phyloP scores from a whole-genome alignment of 2,329 filamentous ascomycete species.

The Venturia carpophila region DNA sequence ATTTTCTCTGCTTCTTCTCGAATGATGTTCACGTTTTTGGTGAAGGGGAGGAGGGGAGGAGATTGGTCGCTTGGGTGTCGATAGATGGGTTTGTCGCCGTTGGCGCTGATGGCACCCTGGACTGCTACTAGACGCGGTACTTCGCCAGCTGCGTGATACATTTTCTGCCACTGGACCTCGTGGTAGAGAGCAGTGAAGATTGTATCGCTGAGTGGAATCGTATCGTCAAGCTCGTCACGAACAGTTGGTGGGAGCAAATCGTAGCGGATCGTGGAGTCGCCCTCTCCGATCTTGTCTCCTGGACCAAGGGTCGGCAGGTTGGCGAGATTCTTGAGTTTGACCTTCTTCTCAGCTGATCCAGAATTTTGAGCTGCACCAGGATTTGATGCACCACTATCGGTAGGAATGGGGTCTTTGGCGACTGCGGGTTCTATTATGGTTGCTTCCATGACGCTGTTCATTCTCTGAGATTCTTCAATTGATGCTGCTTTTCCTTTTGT shows the following conservation, averaged over 20 bases:
- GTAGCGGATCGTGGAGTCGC: conserved; percentile 68
- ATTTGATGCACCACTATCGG: background rate
- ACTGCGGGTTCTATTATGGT: background rate
- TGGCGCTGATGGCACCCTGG: conserved; percentile 61
- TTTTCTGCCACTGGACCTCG: conserved; percentile 81
- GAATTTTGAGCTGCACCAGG: background rate
- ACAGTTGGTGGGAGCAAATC: conserved; percentile 52
- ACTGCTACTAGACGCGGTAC: conserved; percentile 88
- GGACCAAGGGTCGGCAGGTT: conserved; percentile 37
- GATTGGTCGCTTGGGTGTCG: conserved; percentile 88
- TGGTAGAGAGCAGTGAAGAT: conserved; percentile 63
- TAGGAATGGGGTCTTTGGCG: background rate
- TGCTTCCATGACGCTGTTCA: background rate
- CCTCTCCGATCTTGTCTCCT: conserved; percentile 60
- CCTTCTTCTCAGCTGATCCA: background rate
- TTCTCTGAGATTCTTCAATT: background rate
- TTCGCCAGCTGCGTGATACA: conserved; percentile 86
- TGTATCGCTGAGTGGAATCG: conserved; percentile 42
- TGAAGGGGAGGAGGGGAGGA: conserved; percentile 68
- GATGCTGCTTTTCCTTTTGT: background rate
- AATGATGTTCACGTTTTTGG: conserved; percentile 61
- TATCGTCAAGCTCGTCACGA: conserved; percentile 25
- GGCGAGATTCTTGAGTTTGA: conserved; percentile 33
- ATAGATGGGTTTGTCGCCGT: conserved; percentile 81
- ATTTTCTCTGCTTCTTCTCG: conserved; percentile 60